Conservation (phyloP, 148 eudicot genomes). For the Rhododendron griersonianum region DNA sequence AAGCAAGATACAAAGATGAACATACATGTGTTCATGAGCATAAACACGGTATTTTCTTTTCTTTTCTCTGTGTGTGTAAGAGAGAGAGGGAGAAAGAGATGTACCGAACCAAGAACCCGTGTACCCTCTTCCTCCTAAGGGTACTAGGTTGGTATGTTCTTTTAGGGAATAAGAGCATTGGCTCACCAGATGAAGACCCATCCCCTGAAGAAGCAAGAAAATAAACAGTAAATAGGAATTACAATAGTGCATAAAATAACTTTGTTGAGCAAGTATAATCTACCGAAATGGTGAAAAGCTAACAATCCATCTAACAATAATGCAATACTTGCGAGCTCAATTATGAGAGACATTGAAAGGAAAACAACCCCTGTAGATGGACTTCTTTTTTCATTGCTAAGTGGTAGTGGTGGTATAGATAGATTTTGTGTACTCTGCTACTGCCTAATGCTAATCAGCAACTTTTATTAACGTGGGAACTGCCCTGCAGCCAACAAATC, state of each 20-base stretch:
- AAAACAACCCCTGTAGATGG: neutral
- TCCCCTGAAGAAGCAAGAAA: slow-evolving; percentile 34
- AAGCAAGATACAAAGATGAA: neutral
- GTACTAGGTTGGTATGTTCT: slow-evolving; percentile 92
- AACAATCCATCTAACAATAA: neutral
- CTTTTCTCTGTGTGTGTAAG: neutral
- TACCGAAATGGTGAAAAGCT: neutral
- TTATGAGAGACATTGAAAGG: neutral
- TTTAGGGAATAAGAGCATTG: slow-evolving; percentile 74
- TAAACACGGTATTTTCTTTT: neutral
- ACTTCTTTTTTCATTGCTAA: neutral
- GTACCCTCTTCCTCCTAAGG: slow-evolving; percentile 82
- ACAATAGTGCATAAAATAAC: neutral
- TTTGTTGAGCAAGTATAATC: neutral
- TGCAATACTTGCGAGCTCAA: neutral
- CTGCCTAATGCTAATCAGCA: neutral
- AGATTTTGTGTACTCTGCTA: neutral
- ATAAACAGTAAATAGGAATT: neutral
- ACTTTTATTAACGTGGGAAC: neutral
- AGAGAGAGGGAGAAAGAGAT: neutral
- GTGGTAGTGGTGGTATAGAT: neutral
- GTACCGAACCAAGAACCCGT: slow-evolving; percentile 88
- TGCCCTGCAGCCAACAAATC: neutral
- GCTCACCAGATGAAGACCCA: slow-evolving; percentile 54
- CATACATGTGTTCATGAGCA: neutral